Conservation (phyloP, 257 asterid genomes). For the Catharanthus roseus region DNA sequence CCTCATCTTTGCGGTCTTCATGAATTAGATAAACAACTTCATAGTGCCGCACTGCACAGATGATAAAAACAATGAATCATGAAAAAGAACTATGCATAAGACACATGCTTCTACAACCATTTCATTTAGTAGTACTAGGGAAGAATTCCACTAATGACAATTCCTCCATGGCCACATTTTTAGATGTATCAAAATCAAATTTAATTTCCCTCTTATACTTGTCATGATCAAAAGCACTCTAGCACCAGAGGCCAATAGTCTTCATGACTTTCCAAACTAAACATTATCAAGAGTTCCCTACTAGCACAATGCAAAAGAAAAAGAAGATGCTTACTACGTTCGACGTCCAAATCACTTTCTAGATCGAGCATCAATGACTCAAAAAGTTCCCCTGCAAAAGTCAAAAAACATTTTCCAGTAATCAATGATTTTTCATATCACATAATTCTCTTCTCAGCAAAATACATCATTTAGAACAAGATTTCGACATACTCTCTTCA, state of each 20-base stretch:
- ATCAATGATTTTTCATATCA: neutral
- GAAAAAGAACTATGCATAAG: neutral
- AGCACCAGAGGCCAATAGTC: neutral
- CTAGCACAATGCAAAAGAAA: neutral
- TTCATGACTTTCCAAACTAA: neutral
- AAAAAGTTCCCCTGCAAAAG: slow-evolving; percentile 75
- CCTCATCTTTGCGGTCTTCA: slow-evolving; percentile 69
- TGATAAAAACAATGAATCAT: slow-evolving; percentile 10
- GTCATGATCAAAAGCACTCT: neutral
- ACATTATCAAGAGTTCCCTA: neutral
- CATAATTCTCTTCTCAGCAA: neutral
- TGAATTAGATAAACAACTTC: slow-evolving; percentile 92
- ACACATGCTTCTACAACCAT: neutral
- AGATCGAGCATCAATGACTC: slow-evolving; percentile 69
- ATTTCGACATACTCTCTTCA: slow-evolving; percentile 63
- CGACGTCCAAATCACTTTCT: slow-evolving; percentile 65
- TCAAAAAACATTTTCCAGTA: slow-evolving; percentile 15
- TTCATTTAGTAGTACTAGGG: neutral
- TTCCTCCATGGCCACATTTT: neutral
- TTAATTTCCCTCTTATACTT: neutral
- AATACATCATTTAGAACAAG: neutral
- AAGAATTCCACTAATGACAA: neutral
- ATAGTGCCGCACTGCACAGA: slow-evolving; percentile 78
- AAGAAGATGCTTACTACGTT: slow-evolving; percentile 53
- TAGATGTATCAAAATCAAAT: neutral